Base-by-base conservation (phyloP, 2,329 filamentous ascomycete species). In the Calcarisporium arbuscula region DNA sequence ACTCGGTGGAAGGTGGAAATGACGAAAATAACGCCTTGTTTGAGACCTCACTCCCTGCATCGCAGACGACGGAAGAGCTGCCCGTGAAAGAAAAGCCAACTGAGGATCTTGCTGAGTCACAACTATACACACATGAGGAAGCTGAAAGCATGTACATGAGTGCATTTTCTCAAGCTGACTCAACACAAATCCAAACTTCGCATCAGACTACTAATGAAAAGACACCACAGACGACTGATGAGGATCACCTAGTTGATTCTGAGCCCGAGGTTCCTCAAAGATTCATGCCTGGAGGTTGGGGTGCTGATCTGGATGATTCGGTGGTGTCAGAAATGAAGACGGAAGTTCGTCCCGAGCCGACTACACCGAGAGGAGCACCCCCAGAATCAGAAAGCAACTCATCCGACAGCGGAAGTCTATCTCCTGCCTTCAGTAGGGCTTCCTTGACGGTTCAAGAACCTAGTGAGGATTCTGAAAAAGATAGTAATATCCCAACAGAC, bases 141-240 rank as follows among this genome's bases (percentile, higher is more conserved):
- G 85, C 84, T 0, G 80, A 86, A 51, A 92, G 86, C 54, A 85
- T 94, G 80, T 94, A 92, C 48, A 81, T 88, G 79, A 90, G 78
- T 42, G 78, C 78, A 2, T 73, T 82, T 33, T 81, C 77, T 3
- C 60, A 71, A 18, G 54, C 58, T 3, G 54, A 60, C 21, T n/a
- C n/a, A n/a, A n/a, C n/a, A n/a, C n/a, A n/a, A n/a, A n/a, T n/a
- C n/a, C n/a, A n/a, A n/a, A n/a, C n/a, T n/a, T n/a, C n/a, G n/a
- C n/a, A n/a, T n/a, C n/a, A n/a, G 51, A 53, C 3, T 53, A 58
- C 14, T 19, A 17, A 20, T 26, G 15, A 9, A 26, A 28, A n/a
- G 32, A 41, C 14, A 16, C 29, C 19, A 17, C 38, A 10, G 34
- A 34, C 12, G 22, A 30, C n/a, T n/a, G n/a, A n/a, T n/a, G n/a